Base-by-base conservation (phyloP, 2,329 filamentous ascomycete species). In the Colletotrichum destructivum region DNA sequence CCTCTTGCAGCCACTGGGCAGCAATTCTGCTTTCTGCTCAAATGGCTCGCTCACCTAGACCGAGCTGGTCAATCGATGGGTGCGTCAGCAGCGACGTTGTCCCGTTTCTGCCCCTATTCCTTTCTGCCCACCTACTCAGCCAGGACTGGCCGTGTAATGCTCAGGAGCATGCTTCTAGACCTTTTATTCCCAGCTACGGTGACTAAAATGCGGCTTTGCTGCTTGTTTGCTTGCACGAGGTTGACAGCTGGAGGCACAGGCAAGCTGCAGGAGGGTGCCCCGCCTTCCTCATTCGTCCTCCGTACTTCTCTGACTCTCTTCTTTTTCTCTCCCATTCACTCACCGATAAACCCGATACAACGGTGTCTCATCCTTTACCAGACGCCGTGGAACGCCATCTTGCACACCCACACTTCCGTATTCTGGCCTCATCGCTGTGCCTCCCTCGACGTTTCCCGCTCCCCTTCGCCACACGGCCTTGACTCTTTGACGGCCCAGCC, bases 11-110 rank as follows among this genome's bases (percentile, higher is more conserved):
- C 52, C 59, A 69, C 69, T 55, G 59, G 54, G 69, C 69, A 71
- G 65, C 47, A 46, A 55, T 69, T 69, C 64, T 71, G 64, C 69
- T 71, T 69, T 69, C 64, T 71, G 64, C 69, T 71, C 59, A 13
- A 31, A 64, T 16, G n/a, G n/a, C 42, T 18, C 40, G n/a, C 31
- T 18, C 40, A 7, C 16, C 44, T 11, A 31, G 21, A 54, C 23
- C 23, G 40, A 44, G 15, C 23, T n/a, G 42, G 5, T 51, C 13
- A 44, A 51, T 56, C 26, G 38, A 56, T 55, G 38, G 54, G 49
- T 49, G 40, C 52, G 56, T 51, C 55, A 26, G 18, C 61, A 59
- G 35, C 40, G 16, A 64, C n/a, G 31, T 51, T 13, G 9, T 68
- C 40, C 47, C 40, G 35, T 35, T 51, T 21, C 57, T 23, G 13